A percentile compares a stretch with the other conserved stretches of the same genome.
phyloP scores from a whole-genome alignment of 768 basidiomycete genomes.

The Dacryopinax spathularia region DNA sequence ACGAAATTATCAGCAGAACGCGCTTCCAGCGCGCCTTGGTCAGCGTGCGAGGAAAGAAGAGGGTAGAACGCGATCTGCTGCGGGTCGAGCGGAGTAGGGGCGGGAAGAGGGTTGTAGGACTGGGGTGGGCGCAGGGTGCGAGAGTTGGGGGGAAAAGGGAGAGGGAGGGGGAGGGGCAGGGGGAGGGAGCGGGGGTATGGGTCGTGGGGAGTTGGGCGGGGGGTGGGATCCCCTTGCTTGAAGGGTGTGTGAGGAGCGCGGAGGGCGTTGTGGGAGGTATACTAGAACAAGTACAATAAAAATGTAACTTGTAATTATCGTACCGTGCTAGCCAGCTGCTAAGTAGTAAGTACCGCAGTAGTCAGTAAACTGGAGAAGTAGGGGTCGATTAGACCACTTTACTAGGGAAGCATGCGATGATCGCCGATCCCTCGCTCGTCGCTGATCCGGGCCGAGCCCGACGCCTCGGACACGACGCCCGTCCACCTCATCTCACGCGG shows the following conservation, averaged over 20 bases:
- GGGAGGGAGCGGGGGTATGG: conserved; percentile 37
- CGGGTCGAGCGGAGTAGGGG: conserved; percentile 21
- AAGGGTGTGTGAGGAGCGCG: conserved; percentile 69
- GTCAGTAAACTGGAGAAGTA: too few relatives aligned
- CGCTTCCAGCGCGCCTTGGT: conserved; percentile 51
- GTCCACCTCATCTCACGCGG: too few relatives aligned
- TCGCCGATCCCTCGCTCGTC: background rate
- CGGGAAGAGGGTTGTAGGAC: conserved; percentile 24
- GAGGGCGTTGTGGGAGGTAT: conserved; percentile 31
- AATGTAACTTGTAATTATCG: too few relatives aligned
- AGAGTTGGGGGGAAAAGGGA: background rate
- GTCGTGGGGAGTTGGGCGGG: conserved; percentile 60
- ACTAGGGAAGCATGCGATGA: background rate
- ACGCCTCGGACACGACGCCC: background rate
- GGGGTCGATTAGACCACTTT: background rate
- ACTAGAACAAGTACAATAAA: too few relatives aligned
- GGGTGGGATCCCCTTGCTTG: conserved; percentile 59
- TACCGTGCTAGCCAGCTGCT: too few relatives aligned
- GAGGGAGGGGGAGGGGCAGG: conserved; percentile 17
- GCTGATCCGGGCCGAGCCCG: background rate
- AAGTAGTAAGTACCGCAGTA: too few relatives aligned
- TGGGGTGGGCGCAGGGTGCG: conserved; percentile 43
- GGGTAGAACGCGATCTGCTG: conserved; percentile 33
- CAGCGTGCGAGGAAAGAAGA: conserved; percentile 36
- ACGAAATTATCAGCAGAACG: conserved; percentile 41